These are phyloP conservation scores for Arthrobotrys conoides DNA, from an alignment of 2,329 filamentous ascomycete genomes.

Conservation along the genomic window DNA sequence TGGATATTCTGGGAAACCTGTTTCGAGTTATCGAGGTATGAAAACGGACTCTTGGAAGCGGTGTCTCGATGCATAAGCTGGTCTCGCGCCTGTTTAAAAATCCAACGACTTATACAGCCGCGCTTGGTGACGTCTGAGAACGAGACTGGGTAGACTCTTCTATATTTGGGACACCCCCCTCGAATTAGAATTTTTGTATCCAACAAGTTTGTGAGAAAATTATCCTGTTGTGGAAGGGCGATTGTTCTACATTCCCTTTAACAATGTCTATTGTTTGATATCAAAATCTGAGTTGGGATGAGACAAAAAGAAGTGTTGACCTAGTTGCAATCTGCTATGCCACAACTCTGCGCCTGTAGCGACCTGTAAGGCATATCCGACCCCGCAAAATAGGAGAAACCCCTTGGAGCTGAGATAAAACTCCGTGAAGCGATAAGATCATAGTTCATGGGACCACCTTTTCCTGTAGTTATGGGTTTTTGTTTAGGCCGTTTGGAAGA, in stretches of 20 bases:
- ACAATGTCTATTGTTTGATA: slow-evolving; percentile 51
- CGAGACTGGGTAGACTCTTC: neutral
- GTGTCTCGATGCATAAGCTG: neutral
- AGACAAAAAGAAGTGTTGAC: slow-evolving; percentile 44
- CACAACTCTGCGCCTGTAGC: slow-evolving; percentile 3
- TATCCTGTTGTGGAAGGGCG: neutral
- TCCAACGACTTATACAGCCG: slow-evolving; percentile 6
- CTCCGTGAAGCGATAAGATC: neutral
- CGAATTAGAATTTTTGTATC: slow-evolving; percentile 2
- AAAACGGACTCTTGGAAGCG: neutral
- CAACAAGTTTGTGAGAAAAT: slow-evolving; percentile 7
- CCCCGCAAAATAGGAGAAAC: neutral
- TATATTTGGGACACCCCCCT: slow-evolving; percentile 1
- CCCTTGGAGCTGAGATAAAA: neutral
- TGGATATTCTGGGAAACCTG: neutral
- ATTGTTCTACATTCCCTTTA: neutral
- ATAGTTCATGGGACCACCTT: neutral
- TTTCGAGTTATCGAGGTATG: slow-evolving; percentile 2
- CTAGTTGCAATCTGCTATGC: slow-evolving; percentile 28
- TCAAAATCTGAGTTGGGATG: slow-evolving; percentile 5
- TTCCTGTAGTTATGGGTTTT: neutral
- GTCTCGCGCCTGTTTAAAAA: slow-evolving; percentile 18
- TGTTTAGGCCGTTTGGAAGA: neutral
- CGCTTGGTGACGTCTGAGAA: neutral
- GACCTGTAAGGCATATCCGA: slow-evolving; percentile 28